Base-by-base conservation (phyloP, 345 rosid species). In the Aquilaria malaccensis region DNA sequence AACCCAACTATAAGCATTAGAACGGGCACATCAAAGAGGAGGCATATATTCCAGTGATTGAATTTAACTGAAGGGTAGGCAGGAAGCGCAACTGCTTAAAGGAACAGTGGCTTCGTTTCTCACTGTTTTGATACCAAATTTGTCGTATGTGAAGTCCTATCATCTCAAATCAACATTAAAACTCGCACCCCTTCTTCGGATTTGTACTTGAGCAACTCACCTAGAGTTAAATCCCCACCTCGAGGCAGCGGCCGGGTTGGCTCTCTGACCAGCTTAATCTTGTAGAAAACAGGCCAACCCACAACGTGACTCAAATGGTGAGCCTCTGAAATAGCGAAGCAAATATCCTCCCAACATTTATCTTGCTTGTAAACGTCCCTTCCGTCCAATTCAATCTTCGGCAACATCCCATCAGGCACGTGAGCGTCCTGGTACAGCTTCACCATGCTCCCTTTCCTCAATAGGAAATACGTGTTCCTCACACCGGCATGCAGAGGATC, bases 391-490 rank as follows among this genome's bases (percentile, higher is more conserved):
- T 58, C 30, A 11, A 88, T 79, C 30, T 66, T 61, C 3, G 84
- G 86, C 68, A 73, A 67, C 63, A 52, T 12, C 4, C 73, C 72
- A 48, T 79, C 79, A 14, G 67, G 76, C 52, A 73, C 86, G 55
- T 94, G 99, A 70, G 99, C 99, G 41, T 94, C 99, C 46, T 94
- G 97, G 68, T 94, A 94, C 70, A 88, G 79, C n/a, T 66, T 88
- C 61, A 94, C 64, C 41, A 60, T 72, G 52, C 81, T 52, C 33
- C 96, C 99, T 55, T 79, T 88, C 71, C 99, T 63, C 63, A 90
- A 47, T 2, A 96, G 99, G 62, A 94, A 94, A 58, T 94, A 94
- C 50, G 97, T 75, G 61, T 72, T 41, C 46, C 74, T 72, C 6
- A 86, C 96, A 11, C 97, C 99, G 52, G 3, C 37, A 11, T 73